Percentiles rank a stretch among this genome's conserved stretches.
phyloP scores from a whole-genome alignment of 352 stramenopile genomes.

The Globisporangium sylvaticum region DNA sequence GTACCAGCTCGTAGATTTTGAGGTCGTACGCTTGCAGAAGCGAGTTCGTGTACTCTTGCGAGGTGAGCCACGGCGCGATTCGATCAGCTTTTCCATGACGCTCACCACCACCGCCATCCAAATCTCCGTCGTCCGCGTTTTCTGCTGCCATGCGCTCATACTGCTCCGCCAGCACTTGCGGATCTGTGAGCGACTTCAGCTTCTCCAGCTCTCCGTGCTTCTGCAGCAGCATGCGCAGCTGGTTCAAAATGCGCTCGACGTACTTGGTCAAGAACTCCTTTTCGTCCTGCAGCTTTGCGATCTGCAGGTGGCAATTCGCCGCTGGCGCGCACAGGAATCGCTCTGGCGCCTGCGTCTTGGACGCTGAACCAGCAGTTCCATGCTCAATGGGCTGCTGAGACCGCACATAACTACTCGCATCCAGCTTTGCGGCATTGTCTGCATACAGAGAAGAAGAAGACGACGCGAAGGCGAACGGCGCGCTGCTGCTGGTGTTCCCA shows the following conservation, averaged over 20 bases:
- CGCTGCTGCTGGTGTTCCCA: not conserved
- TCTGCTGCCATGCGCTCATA: conserved; percentile 12
- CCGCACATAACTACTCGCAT: not conserved
- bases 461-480: not conserved
- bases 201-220: conserved; percentile 72
- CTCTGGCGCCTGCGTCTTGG: not conserved
- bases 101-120: not conserved
- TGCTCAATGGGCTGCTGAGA: not conserved
- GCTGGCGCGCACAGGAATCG: conserved; percentile 18
- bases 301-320: conserved; percentile 32
- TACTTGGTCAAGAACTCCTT: conserved; percentile 65
- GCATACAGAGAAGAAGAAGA: not conserved
- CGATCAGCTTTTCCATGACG: not conserved
- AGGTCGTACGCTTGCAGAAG: conserved; percentile 74
- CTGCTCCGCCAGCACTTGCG: conserved; percentile 14
- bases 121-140: conserved; percentile 14
- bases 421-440: not conserved
- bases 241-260: conserved; percentile 57
- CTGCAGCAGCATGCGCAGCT: conserved; percentile 50
- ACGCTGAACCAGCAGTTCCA: not conserved
- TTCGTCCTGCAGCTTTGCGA: conserved; percentile 48
- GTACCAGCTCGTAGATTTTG: conserved; percentile 72
- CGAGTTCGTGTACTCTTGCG: conserved; percentile 68
- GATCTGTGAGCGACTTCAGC: conserved; percentile 55
- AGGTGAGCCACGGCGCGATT: conserved; percentile 59